phyloP scores from a whole-genome alignment of 1,284 basidiomycete species.

The Chondrostereum purpureum region DNA sequence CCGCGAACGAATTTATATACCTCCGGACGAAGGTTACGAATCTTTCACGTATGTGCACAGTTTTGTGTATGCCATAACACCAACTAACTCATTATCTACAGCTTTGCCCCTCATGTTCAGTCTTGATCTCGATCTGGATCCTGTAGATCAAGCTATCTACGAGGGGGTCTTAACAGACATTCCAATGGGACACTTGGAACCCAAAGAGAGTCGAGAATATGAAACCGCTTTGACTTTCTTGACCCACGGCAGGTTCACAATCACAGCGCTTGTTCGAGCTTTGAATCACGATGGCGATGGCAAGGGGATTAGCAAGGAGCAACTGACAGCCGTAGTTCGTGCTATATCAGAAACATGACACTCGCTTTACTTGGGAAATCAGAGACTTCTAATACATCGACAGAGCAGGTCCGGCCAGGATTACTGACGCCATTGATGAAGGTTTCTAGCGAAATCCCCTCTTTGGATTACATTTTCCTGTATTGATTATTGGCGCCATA shows the following conservation, averaged over 20 bases:
- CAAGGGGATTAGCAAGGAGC: constrained; percentile 28
- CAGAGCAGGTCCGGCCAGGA: not conserved
- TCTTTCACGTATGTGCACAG: constrained; percentile 43
- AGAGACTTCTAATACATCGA: no score
- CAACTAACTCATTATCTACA: constrained; percentile 18
- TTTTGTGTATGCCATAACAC: not conserved
- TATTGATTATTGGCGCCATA: no score
- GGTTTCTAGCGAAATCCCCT: no score
- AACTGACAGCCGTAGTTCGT: constrained; percentile 29
- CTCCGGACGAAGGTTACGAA: constrained; percentile 55
- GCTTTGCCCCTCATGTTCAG: constrained; percentile 45
- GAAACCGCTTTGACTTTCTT: constrained; percentile 69
- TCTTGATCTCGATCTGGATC: constrained; percentile 48
- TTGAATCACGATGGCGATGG: constrained; percentile 23
- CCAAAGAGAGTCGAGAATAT: constrained; percentile 46
- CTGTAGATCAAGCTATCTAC: constrained; percentile 58
- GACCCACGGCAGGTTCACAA: constrained; percentile 63
- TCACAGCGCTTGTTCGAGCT: constrained; percentile 50
- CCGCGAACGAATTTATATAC: constrained; percentile 53
- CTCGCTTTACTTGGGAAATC: no score
- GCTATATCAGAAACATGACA: not conserved
- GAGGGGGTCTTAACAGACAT: constrained; percentile 62
- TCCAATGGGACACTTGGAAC: constrained; percentile 49
- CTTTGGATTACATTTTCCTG: no score
- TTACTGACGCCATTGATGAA: no score